These are phyloP conservation scores for Symbiodinium natans DNA, from an alignment of 73 alveolate genomes.

Conservation along the genomic window DNA sequence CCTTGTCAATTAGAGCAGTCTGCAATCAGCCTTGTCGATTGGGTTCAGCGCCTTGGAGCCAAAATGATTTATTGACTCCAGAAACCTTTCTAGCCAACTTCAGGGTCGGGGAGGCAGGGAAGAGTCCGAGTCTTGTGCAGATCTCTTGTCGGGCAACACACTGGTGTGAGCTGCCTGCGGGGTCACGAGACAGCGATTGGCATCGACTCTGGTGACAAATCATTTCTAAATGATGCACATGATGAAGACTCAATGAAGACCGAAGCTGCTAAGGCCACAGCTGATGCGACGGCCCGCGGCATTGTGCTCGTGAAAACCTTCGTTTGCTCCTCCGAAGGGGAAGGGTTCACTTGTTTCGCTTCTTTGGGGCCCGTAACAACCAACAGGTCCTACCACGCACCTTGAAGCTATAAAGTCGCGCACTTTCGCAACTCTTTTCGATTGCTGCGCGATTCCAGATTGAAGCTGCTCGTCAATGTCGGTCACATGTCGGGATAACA, in stretches of 20 bases:
- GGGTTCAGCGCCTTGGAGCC: constrained; percentile 49
- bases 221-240: not conserved
- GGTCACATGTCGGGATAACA: not conserved
- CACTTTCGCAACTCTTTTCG: too few species aligned
- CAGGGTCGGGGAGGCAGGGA: constrained; percentile 1
- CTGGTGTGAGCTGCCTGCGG: constrained; percentile 9
- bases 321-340: constrained; percentile 31
- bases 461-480: not conserved
- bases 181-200: not conserved
- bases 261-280: not conserved
- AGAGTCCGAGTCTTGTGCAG: not conserved
- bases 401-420: too few species aligned
- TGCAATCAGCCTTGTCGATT: constrained; percentile 48
- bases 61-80: too few species aligned
- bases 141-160: constrained; percentile 22
- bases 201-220: too few species aligned
- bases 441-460: too few species aligned
- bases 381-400: too few species aligned
- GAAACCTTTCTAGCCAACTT: not conserved
- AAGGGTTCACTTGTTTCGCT: too few species aligned
- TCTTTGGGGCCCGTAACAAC: too few species aligned
- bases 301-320: constrained; percentile 79
- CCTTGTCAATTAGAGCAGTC: too few species aligned
- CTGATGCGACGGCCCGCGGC: constrained; percentile 76
- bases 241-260: not conserved